Evolutionary conservation across 108 stramenopile species (phyloP).

Genomic region (Cyclotella sp.): DNA sequence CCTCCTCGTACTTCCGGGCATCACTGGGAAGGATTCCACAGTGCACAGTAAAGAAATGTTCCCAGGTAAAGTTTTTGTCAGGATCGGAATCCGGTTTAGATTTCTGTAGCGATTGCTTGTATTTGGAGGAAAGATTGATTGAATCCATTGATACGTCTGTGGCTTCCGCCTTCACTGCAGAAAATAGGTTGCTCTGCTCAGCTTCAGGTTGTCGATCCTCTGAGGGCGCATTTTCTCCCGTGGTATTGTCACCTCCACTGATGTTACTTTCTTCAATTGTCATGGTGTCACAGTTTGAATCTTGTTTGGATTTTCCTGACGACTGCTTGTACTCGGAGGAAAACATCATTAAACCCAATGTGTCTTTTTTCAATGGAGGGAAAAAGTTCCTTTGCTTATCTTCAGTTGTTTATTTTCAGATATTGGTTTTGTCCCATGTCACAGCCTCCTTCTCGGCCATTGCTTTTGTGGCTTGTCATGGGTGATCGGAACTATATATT

Average conservation of each 20-base stretch:
- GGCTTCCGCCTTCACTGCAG: background rate
- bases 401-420: too few relatives aligned
- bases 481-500: background rate
- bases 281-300: too few relatives aligned
- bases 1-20: background rate
- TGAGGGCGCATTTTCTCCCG: background rate
- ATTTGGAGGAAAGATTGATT: background rate
- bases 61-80: constrained; percentile 9
- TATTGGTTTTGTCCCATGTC: background rate
- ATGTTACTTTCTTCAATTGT: too few relatives aligned
- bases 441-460: background rate
- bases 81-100: background rate
- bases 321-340: too few relatives aligned
- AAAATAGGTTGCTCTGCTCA: background rate
- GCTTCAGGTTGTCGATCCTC: background rate
- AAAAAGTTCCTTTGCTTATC: too few relatives aligned
- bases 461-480: background rate
- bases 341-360: too few relatives aligned
- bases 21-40: constrained; percentile 1
- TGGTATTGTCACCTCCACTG: background rate
- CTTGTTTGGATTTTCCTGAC: too few relatives aligned
- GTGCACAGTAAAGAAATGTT: background rate
- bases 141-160: background rate
- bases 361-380: too few relatives aligned
- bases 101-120: background rate